phyloP scores from a whole-genome alignment of 805 yeast genomes.

The Isabelozyma heimii region DNA sequence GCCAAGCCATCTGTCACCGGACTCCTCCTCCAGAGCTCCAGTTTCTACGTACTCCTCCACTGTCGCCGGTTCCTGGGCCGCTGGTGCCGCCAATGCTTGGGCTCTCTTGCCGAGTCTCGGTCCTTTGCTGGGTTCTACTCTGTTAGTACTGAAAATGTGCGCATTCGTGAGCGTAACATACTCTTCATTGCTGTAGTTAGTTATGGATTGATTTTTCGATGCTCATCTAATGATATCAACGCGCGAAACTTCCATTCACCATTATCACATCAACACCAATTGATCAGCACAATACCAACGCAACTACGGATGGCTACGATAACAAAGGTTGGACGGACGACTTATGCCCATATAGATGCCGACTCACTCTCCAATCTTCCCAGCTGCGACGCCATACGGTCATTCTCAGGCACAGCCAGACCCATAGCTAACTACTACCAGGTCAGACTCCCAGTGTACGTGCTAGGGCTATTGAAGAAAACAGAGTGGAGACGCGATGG shows the following conservation, averaged over 20 bases:
- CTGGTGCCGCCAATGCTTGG: background rate
- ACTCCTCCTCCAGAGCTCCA: slow-evolving; percentile 64
- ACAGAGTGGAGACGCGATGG: slow-evolving; percentile 6
- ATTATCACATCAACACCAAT: background rate
- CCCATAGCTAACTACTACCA: background rate
- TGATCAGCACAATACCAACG: background rate
- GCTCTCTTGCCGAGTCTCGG: slow-evolving; percentile 5
- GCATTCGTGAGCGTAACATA: slow-evolving; percentile 3
- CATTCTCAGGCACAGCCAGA: background rate
- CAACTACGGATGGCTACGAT: background rate
- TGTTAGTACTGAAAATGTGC: background rate
- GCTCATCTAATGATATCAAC: background rate
- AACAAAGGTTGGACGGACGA: background rate
- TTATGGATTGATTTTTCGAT: background rate
- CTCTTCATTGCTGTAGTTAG: slow-evolving; percentile 4
- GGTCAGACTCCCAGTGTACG: slow-evolving; percentile 9
- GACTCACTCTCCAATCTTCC: slow-evolving; percentile 6
- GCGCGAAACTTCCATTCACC: background rate
- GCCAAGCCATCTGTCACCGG: slow-evolving; percentile 72
- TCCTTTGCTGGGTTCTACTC: slow-evolving; percentile 2
- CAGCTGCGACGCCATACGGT: background rate
- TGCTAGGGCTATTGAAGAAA: slow-evolving; percentile 6
- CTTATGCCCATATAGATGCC: background rate
- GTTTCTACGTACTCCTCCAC: slow-evolving; percentile 53
- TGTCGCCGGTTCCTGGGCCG: slow-evolving; percentile 29